phyloP scores from a whole-genome alignment of 176 grass and related monocot species.

The Olyra latifolia region DNA sequence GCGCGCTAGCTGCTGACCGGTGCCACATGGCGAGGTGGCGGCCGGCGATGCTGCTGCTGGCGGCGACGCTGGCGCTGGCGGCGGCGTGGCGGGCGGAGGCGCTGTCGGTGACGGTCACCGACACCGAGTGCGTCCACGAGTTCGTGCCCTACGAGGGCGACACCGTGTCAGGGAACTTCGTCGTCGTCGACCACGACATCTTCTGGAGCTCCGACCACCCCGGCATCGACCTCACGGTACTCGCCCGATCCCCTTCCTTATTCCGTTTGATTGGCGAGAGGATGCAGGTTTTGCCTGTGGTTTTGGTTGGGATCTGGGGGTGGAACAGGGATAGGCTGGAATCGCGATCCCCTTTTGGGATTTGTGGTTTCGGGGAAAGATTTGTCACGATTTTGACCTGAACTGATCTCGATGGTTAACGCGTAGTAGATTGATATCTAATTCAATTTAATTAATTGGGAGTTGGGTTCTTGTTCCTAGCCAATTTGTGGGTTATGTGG shows the following conservation, averaged over 20 bases:
- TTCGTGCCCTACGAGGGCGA: conserved; percentile 97
- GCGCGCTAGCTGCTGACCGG: not conserved
- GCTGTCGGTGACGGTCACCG: conserved; percentile 83
- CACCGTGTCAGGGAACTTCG: conserved; percentile 92
- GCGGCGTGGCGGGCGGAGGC: conserved; percentile 38
- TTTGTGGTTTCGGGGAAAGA: not conserved
- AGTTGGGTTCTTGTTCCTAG: not conserved
- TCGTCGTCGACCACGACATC: conserved; percentile 97
- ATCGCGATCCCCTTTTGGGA: conserved; percentile 2
- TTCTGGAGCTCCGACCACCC: conserved; percentile 98
- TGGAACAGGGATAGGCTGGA: conserved; percentile 11
- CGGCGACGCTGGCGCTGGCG: conserved; percentile 31
- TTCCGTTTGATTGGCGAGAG: not conserved
- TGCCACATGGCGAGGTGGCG: conserved; percentile 42
- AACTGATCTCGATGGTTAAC: not conserved
- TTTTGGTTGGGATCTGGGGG: conserved; percentile 33
- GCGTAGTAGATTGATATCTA: not conserved
- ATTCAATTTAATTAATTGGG: not conserved
- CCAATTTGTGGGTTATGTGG: not conserved
- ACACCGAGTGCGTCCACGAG: conserved; percentile 95
- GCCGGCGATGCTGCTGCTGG: conserved; percentile 33
- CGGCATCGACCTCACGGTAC: conserved; percentile 87
- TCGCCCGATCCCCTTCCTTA: not conserved
- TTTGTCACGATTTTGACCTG: not conserved
- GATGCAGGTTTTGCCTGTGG: conserved; percentile 22